Percentiles rank a stretch among this genome's conserved stretches.
These are phyloP conservation scores for Lotmaria passim DNA, from an alignment of 208 protist species.

Conservation along the genomic window DNA sequence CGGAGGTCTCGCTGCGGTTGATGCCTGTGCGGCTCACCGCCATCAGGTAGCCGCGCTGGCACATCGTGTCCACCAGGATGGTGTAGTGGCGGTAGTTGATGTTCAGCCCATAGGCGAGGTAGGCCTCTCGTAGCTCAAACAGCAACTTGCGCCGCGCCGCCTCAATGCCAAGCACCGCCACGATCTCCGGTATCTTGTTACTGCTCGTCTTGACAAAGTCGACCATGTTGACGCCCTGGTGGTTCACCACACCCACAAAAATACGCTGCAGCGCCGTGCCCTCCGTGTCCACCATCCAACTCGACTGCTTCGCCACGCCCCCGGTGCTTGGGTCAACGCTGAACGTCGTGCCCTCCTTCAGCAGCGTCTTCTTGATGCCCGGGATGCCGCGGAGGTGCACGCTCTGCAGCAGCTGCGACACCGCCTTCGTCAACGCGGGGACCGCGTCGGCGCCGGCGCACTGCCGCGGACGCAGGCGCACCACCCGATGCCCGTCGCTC, in stretches of 20 bases:
- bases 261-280: constrained; percentile 96
- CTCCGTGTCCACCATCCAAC: constrained; percentile 95
- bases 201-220: constrained; percentile 93
- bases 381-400: constrained; percentile 94
- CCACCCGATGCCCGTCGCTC: constrained; percentile 93
- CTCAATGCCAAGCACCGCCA: constrained; percentile 94
- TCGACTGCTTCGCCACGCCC: constrained; percentile 61
- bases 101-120: constrained; percentile 96
- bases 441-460: constrained; percentile 62
- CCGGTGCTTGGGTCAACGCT: constrained; percentile 52
- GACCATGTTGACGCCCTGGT: constrained; percentile 89
- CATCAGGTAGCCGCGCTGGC: constrained; percentile 96
- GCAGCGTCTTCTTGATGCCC: constrained; percentile 95
- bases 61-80: constrained; percentile 99
- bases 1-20: constrained; percentile 94
- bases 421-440: constrained; percentile 60
- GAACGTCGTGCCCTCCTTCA: constrained; percentile 70
- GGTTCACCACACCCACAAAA: constrained; percentile 97
- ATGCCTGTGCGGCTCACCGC: constrained; percentile 97
- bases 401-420: constrained; percentile 69
- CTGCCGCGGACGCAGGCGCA: constrained; percentile 88
- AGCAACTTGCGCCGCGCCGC: constrained; percentile 80
- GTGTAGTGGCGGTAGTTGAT: constrained; percentile 99
- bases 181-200: constrained; percentile 99
- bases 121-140: constrained; percentile 93